Conservation (phyloP, 2,329 filamentous ascomycete genomes). For the Blastomyces emzantsi region DNA sequence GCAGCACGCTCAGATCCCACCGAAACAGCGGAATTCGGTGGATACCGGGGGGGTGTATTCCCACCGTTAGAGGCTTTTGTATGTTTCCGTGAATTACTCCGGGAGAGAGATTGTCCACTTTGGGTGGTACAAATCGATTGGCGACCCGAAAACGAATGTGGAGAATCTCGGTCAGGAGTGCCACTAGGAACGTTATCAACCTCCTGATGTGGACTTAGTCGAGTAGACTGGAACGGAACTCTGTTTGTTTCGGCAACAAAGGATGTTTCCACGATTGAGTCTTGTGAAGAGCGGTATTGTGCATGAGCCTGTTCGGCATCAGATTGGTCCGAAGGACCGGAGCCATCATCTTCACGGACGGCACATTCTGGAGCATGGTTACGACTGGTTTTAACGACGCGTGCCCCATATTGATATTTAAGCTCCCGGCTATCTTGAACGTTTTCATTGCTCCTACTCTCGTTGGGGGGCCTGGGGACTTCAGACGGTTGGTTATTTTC, state of each 20-base stretch:
- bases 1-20: constrained; percentile 30
- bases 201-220: constrained; percentile 14
- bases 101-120: constrained; percentile 3
- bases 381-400: neutral
- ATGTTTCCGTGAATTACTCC: constrained; percentile 6
- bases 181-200: constrained; percentile 9
- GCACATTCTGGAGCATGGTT: neutral
- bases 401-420: neutral
- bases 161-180: neutral
- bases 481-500: neutral
- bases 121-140: neutral
- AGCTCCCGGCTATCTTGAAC: neutral
- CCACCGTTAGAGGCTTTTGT: constrained; percentile 18
- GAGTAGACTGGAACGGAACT: constrained; percentile 9
- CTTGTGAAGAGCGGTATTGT: neutral
- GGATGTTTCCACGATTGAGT: constrained; percentile 16
- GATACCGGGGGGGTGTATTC: constrained; percentile 21
- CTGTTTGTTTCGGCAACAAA: constrained; percentile 15
- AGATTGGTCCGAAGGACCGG: neutral
- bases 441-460: neutral
- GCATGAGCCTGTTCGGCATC: neutral
- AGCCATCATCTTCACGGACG: neutral
- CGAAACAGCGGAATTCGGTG: constrained; percentile 19
- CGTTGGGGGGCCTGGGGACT: neutral
- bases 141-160: neutral